Base-by-base conservation (phyloP, 495 filamentous ascomycete genomes). In the Penicillium maclennaniae region DNA sequence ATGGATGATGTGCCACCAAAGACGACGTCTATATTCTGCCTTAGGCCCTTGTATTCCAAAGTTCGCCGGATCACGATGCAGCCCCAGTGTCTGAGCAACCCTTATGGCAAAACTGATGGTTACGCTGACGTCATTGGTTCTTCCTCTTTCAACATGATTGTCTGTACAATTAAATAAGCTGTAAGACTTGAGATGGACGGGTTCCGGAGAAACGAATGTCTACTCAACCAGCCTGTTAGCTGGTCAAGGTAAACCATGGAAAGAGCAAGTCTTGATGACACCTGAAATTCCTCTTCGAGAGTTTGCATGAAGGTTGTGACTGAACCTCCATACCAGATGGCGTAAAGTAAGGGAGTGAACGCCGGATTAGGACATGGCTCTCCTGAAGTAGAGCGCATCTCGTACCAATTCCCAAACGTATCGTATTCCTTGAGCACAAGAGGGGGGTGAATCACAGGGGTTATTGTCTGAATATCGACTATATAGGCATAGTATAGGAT, bases 1-100 rank as follows among this genome's bases (percentile, higher is more conserved):
- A 49, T 86, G 76, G 55, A 87, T 70, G 28, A 89, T 86, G 53
- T 85, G 82, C 85, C 84, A 89, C 86, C 86, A 89, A 34, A 88
- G 66, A 0, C 86, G 75, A 46, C 86, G 76, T n/a, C 86, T 76
- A 63, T 86, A 84, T 58, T 89, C 86, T n/a, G 84, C 79, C 57
- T 88, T 83, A 47, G 82, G 80, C 2, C 84, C 77, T 4, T 76
- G 56, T n/a, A 89, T 78, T 0, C 83, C 80, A 53, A 88, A 81
- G 14, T 79, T 71, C 10, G 83, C 80, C 19, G 86, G 86, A 51
- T 89, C 86, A 9, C 84, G 80, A 60, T 89, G 86, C 1, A 88
- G 72, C 0, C 86, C 86, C 83, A 89, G 85, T 19, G 82, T 84
- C 53, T 88, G 85, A 0, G 85, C 86, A 15, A 86, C 80, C 56